Evolutionary conservation across 257 asterid species (phyloP).

Genomic region (Avicennia marina): DNA sequence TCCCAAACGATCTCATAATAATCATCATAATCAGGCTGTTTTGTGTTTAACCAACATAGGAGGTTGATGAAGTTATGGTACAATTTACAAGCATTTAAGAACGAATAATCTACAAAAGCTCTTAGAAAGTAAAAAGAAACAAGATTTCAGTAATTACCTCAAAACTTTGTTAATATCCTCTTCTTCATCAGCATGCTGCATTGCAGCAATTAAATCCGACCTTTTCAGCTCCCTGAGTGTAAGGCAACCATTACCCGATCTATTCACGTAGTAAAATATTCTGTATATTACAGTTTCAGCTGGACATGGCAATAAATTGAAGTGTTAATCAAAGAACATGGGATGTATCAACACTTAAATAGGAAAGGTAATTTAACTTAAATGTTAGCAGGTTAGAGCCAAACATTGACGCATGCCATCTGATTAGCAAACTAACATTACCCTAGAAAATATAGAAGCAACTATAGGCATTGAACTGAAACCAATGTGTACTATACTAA

Average conservation of each 20-base stretch:
- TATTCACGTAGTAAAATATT: constrained; percentile 95
- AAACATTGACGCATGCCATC: too few relatives aligned
- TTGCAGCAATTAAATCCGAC: constrained; percentile 79
- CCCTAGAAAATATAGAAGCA: too few relatives aligned
- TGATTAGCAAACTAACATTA: too few relatives aligned
- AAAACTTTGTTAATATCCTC: constrained; percentile 97
- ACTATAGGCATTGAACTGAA: too few relatives aligned
- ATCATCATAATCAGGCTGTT: constrained; percentile 12
- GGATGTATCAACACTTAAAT: background rate
- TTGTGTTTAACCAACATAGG: constrained; percentile 2
- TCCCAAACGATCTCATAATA: too few relatives aligned
- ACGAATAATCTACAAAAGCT: constrained; percentile 7
- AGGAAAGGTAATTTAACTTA: background rate
- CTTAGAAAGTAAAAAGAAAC: background rate
- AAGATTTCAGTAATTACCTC: constrained; percentile 46
- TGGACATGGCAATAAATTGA: constrained; percentile 51
- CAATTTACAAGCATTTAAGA: constrained; percentile 2
- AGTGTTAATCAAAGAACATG: constrained; percentile 19
- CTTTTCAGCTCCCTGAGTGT: constrained; percentile 90
- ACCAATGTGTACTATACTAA: too few relatives aligned
- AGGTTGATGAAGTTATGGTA: background rate
- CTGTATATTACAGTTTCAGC: constrained; percentile 97
- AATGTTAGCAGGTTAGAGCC: constrained; percentile 1
- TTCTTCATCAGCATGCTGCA: constrained; percentile 98
- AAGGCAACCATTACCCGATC: constrained; percentile 86